Evolutionary conservation across 2,329 filamentous ascomycete species (phyloP).

Genomic region (Fusarium sp.): DNA sequence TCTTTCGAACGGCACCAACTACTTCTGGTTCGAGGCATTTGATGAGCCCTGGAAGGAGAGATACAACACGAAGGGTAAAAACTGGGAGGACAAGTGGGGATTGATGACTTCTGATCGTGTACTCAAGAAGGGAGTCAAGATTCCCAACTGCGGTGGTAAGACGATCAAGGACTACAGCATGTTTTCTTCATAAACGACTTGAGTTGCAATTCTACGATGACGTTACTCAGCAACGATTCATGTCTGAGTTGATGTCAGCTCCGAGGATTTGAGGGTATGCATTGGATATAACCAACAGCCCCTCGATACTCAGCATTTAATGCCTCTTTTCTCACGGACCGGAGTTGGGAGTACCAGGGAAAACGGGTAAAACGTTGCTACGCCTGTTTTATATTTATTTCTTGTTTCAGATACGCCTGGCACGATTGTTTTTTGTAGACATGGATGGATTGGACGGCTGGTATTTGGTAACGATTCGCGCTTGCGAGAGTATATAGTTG

Average conservation of each 20-base stretch:
- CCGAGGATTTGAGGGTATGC: slow-evolving; percentile 6
- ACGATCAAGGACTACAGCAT: slow-evolving; percentile 59
- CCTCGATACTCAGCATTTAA: slow-evolving; percentile 27
- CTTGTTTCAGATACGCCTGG: slow-evolving; percentile 19
- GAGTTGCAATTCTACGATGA: slow-evolving; percentile 1
- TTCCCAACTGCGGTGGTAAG: slow-evolving; percentile 87
- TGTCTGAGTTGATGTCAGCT: slow-evolving; percentile 14
- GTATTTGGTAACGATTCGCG: slow-evolving; percentile 19
- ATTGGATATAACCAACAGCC: slow-evolving; percentile 33
- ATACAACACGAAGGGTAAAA: slow-evolving; percentile 76
- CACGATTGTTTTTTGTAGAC: slow-evolving; percentile 22
- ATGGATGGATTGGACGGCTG: slow-evolving; percentile 9
- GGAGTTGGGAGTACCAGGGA: slow-evolving; percentile 31
- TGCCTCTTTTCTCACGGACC: slow-evolving; percentile 15
- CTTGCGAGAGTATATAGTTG: slow-evolving; percentile 36
- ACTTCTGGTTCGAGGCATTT: slow-evolving; percentile 98
- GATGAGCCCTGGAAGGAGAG: slow-evolving; percentile 94
- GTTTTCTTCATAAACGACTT: slow-evolving; percentile 26
- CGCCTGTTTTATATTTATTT: slow-evolving; percentile 15
- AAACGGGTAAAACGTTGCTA: slow-evolving; percentile 35
- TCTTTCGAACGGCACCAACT: slow-evolving; percentile 85
- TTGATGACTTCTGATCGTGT: slow-evolving; percentile 88
- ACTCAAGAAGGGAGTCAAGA: slow-evolving; percentile 84
- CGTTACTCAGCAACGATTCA: slow-evolving; percentile 13
- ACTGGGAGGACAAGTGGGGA: slow-evolving; percentile 98